Base-by-base conservation (phyloP, 164 flowering plant species). In the Stephania cephalantha region DNA sequence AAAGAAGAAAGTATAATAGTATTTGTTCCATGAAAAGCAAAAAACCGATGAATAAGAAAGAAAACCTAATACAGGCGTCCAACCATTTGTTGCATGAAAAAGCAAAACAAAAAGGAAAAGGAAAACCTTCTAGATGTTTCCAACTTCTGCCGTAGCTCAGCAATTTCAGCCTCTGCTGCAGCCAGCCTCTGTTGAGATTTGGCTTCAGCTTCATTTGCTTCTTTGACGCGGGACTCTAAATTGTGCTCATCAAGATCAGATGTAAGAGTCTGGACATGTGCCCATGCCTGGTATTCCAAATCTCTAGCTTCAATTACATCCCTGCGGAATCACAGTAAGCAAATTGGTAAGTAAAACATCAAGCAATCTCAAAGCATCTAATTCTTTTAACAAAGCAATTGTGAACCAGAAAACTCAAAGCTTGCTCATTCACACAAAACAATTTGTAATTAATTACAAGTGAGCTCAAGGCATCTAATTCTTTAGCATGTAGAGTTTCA, bases 151-250 rank as follows among this genome's bases (percentile, higher is more conserved):
- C 98, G 89, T 74, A 92, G 68, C 61, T 90, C 95, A 72, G 96
- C 97, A 86, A 96, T 92, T 83, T 89, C 91, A 80, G 98, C 97
- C 88, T 94, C 98, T 69, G 97, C 93, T 84, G 96, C 88, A 81
- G 97, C 98, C 71, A 94, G 84, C 79, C 83, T 86, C 82, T 94
- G 98, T 73, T 96, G 99, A 30, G 97, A 87, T 74, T 77, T 74
- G 25, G 99, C 97, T 86, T 96, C 99, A 72, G 95, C 97, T 89
- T 92, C 96, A 84, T 86, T 94, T 70, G 98, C 97, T 63, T 82
- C 82, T 82, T 96, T 94, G 22, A 96, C 99, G 69, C 96, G 90
- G 70, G 84, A 74, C 81, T 92, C 99, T 82, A 96, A 82, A 69
- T 70, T 84, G 77, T 86, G 93, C 81, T 96, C 99, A 88, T 96